A percentile compares a stretch with the other conserved stretches of the same genome.
phyloP scores from a whole-genome alignment of 345 rosid species.

The Camelina laxa region DNA sequence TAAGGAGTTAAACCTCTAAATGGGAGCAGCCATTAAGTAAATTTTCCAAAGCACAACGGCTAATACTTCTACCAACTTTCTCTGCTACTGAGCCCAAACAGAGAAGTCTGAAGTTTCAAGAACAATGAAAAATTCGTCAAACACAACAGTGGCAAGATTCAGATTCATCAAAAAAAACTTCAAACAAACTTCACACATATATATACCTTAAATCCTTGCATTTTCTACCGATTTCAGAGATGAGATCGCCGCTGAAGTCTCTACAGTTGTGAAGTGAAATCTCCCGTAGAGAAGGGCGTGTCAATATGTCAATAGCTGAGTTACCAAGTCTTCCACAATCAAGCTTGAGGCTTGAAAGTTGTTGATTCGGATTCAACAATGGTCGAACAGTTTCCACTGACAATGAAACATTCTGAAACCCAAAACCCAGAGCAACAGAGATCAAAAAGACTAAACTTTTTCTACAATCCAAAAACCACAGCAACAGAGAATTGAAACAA shows the following conservation, averaged over 20 bases:
- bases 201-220: conserved; percentile 74
- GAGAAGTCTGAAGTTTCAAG: conserved; percentile 48
- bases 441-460: background rate
- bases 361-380: conserved; percentile 71
- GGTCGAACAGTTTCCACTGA: conserved; percentile 65
- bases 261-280: conserved; percentile 72
- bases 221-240: conserved; percentile 72
- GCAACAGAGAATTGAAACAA: background rate
- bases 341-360: conserved; percentile 71
- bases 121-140: conserved; percentile 16
- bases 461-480: background rate
- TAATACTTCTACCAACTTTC: conserved; percentile 73
- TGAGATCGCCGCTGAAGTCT: conserved; percentile 76
- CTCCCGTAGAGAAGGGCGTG: conserved; percentile 68
- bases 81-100: conserved; percentile 89
- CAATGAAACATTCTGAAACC: conserved; percentile 41
- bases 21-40: conserved; percentile 75
- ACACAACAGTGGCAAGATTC: conserved; percentile 7
- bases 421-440: background rate
- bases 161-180: background rate
- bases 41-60: conserved; percentile 74
- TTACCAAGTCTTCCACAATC: conserved; percentile 78
- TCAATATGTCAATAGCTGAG: conserved; percentile 57
- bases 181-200: background rate
- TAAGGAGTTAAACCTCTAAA: conserved; percentile 76